phyloP scores from a whole-genome alignment of 1,284 basidiomycete genomes.

The Apiotrichum sp. region DNA sequence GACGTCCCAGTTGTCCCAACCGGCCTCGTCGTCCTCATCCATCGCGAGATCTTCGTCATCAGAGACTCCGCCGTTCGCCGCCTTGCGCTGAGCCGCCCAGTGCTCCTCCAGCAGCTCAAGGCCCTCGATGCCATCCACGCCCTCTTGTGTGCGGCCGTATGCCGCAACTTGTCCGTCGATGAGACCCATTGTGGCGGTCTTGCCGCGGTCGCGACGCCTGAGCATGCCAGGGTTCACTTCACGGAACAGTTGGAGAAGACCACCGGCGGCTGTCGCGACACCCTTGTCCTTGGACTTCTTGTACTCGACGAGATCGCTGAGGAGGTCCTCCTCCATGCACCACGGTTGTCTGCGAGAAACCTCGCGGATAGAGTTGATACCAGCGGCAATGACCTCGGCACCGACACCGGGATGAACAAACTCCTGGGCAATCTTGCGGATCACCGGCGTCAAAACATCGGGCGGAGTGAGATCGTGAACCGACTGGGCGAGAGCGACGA shows the following conservation, averaged over 20 bases:
- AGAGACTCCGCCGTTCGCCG: conserved; percentile 54
- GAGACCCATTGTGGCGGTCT: conserved; percentile 72
- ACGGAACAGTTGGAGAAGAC: conserved; percentile 84
- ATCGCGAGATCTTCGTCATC: conserved; percentile 47
- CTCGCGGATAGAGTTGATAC: conserved; percentile 90
- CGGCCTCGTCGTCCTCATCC: conserved; percentile 59
- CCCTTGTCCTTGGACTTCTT: conserved; percentile 92
- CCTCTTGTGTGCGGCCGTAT: conserved; percentile 71
- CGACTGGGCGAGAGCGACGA: conserved; percentile 90
- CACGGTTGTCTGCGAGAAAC: conserved; percentile 89
- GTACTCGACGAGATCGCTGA: conserved; percentile 91
- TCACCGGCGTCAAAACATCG: conserved; percentile 80
- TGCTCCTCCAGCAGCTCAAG: conserved; percentile 86
- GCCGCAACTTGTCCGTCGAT: conserved; percentile 61
- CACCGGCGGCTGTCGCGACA: conserved; percentile 79
- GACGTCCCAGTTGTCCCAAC: conserved; percentile 88
- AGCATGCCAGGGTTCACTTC: conserved; percentile 94
- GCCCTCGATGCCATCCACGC: conserved; percentile 77
- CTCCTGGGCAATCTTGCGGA: conserved; percentile 87
- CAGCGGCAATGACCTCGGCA: conserved; percentile 89
- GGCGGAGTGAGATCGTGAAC: conserved; percentile 95
- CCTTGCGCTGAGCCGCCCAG: conserved; percentile 61
- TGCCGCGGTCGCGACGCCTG: conserved; percentile 76
- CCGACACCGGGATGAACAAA: conserved; percentile 98
- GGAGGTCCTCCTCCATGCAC: conserved; percentile 85